Percentiles rank a stretch among this genome's conserved stretches.
These are phyloP conservation scores for Talaromyces rugulosus DNA, from an alignment of 2,329 filamentous ascomycete species.

Conservation along the genomic window DNA sequence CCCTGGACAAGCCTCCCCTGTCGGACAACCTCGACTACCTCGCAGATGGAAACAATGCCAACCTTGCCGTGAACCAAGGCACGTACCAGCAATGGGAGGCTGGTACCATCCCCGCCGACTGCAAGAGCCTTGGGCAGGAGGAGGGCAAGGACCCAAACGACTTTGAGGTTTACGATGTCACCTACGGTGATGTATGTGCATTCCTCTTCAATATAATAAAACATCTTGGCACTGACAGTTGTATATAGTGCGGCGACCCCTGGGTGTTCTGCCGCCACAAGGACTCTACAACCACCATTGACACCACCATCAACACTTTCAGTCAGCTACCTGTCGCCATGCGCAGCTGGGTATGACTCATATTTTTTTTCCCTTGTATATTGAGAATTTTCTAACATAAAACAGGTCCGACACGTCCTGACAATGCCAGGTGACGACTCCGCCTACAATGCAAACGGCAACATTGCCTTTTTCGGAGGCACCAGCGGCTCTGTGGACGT, in stretches of 20 bases:
- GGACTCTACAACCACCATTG: background rate
- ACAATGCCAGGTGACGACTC: constrained; percentile 3
- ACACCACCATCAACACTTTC: constrained; percentile 7
- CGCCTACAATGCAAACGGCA: constrained; percentile 10
- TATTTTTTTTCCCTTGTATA: background rate
- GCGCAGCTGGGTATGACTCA: constrained; percentile 8
- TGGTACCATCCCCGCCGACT: constrained; percentile 6
- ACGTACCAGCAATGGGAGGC: constrained; percentile 5
- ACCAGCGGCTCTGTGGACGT: constrained; percentile 8
- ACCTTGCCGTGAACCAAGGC: constrained; percentile 3
- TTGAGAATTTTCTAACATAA: background rate
- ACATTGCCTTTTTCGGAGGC: constrained; percentile 9
- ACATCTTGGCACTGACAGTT: background rate
- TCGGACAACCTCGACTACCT: constrained; percentile 8
- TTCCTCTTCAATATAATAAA: too few species aligned
- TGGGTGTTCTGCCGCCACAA: constrained; percentile 11
- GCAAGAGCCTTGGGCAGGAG: constrained; percentile 7
- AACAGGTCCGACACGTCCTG: constrained; percentile 10
- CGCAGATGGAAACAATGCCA: background rate
- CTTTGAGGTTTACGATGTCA: constrained; percentile 10
- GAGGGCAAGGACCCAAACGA: constrained; percentile 7
- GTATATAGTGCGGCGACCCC: constrained; percentile 7
- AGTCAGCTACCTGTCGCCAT: constrained; percentile 9
- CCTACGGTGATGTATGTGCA: constrained; percentile 1
- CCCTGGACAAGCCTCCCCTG: constrained; percentile 7